A percentile compares a stretch with the other conserved stretches of the same genome.
These are phyloP conservation scores for Globisporangium paddicum DNA, from an alignment of 352 stramenopile genomes.

Conservation along the genomic window DNA sequence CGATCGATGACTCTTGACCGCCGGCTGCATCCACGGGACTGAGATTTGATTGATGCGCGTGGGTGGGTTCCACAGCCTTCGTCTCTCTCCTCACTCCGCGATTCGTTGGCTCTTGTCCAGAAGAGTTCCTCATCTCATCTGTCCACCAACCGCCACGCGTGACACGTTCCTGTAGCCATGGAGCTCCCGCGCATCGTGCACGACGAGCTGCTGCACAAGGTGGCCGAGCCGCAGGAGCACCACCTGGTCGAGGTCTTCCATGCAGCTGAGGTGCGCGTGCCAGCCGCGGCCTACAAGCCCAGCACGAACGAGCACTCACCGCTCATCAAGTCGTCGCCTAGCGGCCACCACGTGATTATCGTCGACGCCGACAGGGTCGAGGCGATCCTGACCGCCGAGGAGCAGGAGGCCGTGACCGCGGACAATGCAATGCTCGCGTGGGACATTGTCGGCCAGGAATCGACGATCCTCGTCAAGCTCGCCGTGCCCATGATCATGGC, in stretches of 20 bases:
- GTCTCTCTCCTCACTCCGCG: neutral
- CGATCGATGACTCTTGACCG: too few species aligned
- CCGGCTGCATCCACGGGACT: too few species aligned
- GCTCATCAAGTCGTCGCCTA: constrained; percentile 9
- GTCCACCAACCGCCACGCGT: neutral
- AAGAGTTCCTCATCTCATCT: neutral
- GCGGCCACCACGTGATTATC: constrained; percentile 7
- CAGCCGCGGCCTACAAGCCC: constrained; percentile 2
- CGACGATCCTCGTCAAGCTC: constrained; percentile 13
- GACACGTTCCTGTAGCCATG: constrained; percentile 64
- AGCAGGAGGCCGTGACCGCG: constrained; percentile 20
- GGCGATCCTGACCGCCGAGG: constrained; percentile 30
- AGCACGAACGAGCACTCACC: neutral
- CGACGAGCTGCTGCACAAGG: constrained; percentile 44
- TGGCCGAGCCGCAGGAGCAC: constrained; percentile 37
- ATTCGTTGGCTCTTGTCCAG: neutral
- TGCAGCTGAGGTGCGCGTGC: constrained; percentile 4
- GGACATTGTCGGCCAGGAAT: constrained; percentile 34
- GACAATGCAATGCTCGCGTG: constrained; percentile 22
- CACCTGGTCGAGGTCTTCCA: constrained; percentile 22
- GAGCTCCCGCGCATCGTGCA: constrained; percentile 40
- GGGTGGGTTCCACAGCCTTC: too few species aligned
- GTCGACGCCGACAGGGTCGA: constrained; percentile 28
- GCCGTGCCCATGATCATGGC: constrained; percentile 6
- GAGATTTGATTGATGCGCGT: too few species aligned